Conservation (phyloP, 78 protist genomes). For the Mastigamoeba balamuthi region DNA sequence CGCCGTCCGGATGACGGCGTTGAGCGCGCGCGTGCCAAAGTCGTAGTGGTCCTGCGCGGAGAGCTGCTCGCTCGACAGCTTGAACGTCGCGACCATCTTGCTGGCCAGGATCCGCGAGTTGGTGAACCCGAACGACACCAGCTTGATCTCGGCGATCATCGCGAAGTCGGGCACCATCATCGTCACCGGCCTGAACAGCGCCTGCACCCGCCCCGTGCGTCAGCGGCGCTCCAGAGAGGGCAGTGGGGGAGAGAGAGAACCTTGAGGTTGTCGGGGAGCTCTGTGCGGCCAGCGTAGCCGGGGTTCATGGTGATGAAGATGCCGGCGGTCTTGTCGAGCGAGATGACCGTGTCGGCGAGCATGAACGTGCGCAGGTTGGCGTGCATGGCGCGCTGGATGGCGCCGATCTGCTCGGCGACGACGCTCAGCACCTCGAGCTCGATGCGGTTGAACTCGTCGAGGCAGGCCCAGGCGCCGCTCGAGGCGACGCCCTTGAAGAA, state of each 20-base stretch:
- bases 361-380: slow-evolving; percentile 1
- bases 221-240: background rate
- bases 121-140: slow-evolving; percentile 73
- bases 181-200: slow-evolving; percentile 78
- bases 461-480: slow-evolving; percentile 80
- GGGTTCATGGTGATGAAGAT: slow-evolving; percentile 89
- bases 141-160: slow-evolving; percentile 80
- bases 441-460: slow-evolving; percentile 83
- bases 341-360: slow-evolving; percentile 59
- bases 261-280: slow-evolving; percentile 87
- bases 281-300: slow-evolving; percentile 79
- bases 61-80: slow-evolving; percentile 65
- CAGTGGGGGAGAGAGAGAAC: slow-evolving; percentile 17
- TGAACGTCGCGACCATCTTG: slow-evolving; percentile 64
- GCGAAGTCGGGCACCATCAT: slow-evolving; percentile 90
- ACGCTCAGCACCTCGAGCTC: slow-evolving; percentile 62
- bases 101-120: slow-evolving; percentile 23
- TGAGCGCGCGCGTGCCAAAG: slow-evolving; percentile 88
- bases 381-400: slow-evolving; percentile 33
- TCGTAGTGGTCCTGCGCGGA: slow-evolving; percentile 75
- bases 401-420: slow-evolving; percentile 18
- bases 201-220: background rate
- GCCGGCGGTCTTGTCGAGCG: slow-evolving; percentile 48
- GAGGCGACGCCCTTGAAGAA: slow-evolving; percentile 75
- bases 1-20: slow-evolving; percentile 73